phyloP scores from a whole-genome alignment of 805 yeast species.

The Priceomyces haplophilus region DNA sequence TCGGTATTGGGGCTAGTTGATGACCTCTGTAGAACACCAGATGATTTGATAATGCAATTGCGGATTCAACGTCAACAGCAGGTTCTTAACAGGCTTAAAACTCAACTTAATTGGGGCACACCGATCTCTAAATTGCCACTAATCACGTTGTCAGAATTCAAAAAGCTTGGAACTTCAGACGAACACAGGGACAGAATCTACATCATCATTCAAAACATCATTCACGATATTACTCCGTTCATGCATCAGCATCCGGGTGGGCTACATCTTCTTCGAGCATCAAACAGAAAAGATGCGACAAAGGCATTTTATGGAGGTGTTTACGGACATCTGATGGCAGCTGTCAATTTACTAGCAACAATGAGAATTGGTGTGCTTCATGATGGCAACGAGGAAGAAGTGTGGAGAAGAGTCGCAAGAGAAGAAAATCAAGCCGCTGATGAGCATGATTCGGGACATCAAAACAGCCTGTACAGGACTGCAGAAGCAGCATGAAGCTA shows the following conservation, averaged over 20 bases:
- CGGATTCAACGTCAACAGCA: slow-evolving; percentile 68
- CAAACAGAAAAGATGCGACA: slow-evolving; percentile 92
- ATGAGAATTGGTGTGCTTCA: slow-evolving; percentile 89
- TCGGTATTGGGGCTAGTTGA: slow-evolving; percentile 56
- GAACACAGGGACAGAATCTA: slow-evolving; percentile 51
- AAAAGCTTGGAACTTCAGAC: slow-evolving; percentile 33
- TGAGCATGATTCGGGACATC: slow-evolving; percentile 17
- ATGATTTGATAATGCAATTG: slow-evolving; percentile 62
- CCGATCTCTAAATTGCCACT: slow-evolving; percentile 85
- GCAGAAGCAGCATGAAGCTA: slow-evolving; percentile 39
- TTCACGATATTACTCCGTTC: slow-evolving; percentile 90
- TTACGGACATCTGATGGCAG: slow-evolving; percentile 89
- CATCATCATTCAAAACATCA: slow-evolving; percentile 84
- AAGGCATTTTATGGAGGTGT: slow-evolving; percentile 95
- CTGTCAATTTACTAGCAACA: slow-evolving; percentile 83
- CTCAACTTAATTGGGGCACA: slow-evolving; percentile 88
- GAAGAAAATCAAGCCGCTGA: slow-evolving; percentile 51
- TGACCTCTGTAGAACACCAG: slow-evolving; percentile 61
- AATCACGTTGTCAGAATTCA: slow-evolving; percentile 46
- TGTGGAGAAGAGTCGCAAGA: slow-evolving; percentile 72
- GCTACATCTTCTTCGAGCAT: slow-evolving; percentile 66
- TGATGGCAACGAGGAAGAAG: slow-evolving; percentile 74
- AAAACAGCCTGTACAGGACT: slow-evolving; percentile 21
- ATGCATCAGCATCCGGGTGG: slow-evolving; percentile 96
- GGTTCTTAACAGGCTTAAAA: slow-evolving; percentile 69